Conservation (phyloP, 345 rosid genomes). For the Aethionema arabicum region DNA sequence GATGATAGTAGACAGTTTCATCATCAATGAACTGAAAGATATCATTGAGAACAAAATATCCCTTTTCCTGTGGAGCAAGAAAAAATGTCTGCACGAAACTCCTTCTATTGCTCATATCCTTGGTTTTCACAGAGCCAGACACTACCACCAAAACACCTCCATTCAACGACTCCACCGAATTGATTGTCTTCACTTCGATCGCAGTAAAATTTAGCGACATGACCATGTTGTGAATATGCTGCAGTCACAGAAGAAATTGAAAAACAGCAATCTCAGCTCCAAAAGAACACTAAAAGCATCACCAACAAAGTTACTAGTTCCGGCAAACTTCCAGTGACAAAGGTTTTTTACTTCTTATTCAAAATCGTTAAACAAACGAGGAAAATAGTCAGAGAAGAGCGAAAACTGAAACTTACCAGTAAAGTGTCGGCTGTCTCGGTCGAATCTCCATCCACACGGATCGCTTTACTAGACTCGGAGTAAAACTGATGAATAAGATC, state of each 20-base stretch:
- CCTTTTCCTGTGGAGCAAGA: constrained; percentile 96
- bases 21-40: constrained; percentile 76
- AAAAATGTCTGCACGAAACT: constrained; percentile 83
- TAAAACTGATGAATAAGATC: constrained; percentile 90
- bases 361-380: not conserved
- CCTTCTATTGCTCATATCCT: constrained; percentile 58
- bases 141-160: constrained; percentile 88
- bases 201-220: constrained; percentile 65
- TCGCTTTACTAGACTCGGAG: constrained; percentile 61
- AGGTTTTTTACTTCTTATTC: not conserved
- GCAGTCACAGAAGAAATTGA: constrained; percentile 19
- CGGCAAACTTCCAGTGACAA: no score
- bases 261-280: not conserved
- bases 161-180: constrained; percentile 76
- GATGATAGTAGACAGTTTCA: constrained; percentile 47
- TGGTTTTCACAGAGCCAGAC: constrained; percentile 77
- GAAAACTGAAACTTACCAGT: constrained; percentile 48
- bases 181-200: constrained; percentile 94
- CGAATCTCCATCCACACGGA: constrained; percentile 77
- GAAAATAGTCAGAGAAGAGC: not conserved
- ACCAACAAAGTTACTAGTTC: not conserved
- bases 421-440: constrained; percentile 64
- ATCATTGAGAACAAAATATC: constrained; percentile 88
- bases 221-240: constrained; percentile 78
- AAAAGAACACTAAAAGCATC: not conserved